Evolutionary conservation across 805 yeast species (phyloP), one percentile per base, ranked within the genome.

Genomic region (Candida vaughaniae): DNA sequence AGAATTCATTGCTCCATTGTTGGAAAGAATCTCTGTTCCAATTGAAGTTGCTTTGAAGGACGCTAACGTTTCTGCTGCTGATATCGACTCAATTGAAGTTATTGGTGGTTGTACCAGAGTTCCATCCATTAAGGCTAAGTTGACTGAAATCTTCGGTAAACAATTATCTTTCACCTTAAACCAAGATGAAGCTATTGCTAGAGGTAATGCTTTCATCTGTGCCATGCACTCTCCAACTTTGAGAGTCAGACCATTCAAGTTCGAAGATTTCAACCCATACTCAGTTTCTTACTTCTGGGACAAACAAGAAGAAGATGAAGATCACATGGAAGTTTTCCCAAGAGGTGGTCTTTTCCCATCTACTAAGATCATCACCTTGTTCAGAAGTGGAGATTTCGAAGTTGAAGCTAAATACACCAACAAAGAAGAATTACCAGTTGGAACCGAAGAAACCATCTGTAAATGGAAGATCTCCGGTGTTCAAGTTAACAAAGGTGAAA

Each of bases 41-140:
- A 75, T 90, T 52, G 85, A 85, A 64, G 61, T 67, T 36, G 98
- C 98, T 45, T 74, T 93, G 60, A 75, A 76, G 55, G 81, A 78
- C 58, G 93, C 99, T 41, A 83, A 84, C 43, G 61, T 93, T 43
- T 58, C 78, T 25, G 69, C 73, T 45, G 85, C 71, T 17, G 95
- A 90, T 43, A 69, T 93, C 43, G 96, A 90, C 69, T 80, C 89
- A 36, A 82, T 93, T 51, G 99, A 93, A 73, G 81, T 93, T 43
- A 84, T 93, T 60, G 99, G 99, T 73, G 99, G 99, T 54, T 85
- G 95, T 64, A 86, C 97, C 52, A 89, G 99, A 78, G 95, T 93
- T 50, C 99, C 99, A 62, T 71, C 85, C 38, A 74, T 93, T 62
- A 93, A 93, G 78, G 77, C 82, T 52, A 83, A 78, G 59, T 76